phyloP scores from a whole-genome alignment of 2,329 filamentous ascomycete species.

The Dothistroma pini region DNA sequence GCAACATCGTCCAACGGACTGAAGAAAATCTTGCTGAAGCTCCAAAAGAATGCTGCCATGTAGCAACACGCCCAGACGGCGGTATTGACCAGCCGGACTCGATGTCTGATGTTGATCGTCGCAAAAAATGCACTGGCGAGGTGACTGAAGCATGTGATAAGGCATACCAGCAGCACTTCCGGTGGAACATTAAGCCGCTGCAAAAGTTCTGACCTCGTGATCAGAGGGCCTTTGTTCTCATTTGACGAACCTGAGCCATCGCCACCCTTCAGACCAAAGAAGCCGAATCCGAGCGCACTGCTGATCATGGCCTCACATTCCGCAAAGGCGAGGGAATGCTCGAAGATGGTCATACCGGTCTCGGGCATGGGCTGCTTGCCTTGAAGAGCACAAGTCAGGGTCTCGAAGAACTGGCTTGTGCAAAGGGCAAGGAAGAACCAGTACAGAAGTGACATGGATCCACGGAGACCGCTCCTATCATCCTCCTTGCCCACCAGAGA shows the following conservation, averaged over 20 bases:
- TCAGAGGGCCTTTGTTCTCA: conserved; percentile 17
- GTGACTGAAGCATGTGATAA: conserved; percentile 87
- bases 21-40: conserved; percentile 50
- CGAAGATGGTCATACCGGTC: conserved; percentile 93
- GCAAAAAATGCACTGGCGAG: conserved; percentile 79
- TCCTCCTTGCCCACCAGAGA: conserved; percentile 48
- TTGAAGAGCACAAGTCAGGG: conserved; percentile 80
- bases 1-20: conserved; percentile 54
- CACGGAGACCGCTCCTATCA: conserved; percentile 55
- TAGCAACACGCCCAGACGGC: conserved; percentile 87
- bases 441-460: conserved; percentile 75
- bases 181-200: conserved; percentile 81
- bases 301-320: conserved; percentile 88
- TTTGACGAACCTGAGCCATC: conserved; percentile 26
- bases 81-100: conserved; percentile 79
- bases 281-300: conserved; percentile 71
- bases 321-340: conserved; percentile 92
- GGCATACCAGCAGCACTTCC: conserved; percentile 79
- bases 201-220: conserved; percentile 53
- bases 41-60: conserved; percentile 80
- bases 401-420: conserved; percentile 83
- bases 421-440: conserved; percentile 67
- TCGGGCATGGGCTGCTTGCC: conserved; percentile 76
- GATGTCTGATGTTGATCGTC: conserved; percentile 73
- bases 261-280: conserved; percentile 53